These are phyloP conservation scores for Pugionium dolabratum DNA, from an alignment of 345 rosid genomes.

Conservation along the genomic window DNA sequence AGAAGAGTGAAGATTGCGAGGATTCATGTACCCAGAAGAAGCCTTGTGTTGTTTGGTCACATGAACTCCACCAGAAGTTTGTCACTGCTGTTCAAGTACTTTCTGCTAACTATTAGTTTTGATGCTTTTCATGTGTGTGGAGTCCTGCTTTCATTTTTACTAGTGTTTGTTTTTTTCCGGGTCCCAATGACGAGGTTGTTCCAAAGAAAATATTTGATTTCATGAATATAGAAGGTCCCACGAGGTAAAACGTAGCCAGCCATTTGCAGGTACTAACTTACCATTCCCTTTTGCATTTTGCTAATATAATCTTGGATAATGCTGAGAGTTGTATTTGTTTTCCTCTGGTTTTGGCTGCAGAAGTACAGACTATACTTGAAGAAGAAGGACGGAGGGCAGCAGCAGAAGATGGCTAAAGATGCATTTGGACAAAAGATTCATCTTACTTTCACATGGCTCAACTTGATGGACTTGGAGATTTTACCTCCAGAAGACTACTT, in stretches of 20 bases:
- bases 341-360: slow-evolving; percentile 45
- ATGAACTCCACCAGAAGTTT: slow-evolving; percentile 79
- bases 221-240: slow-evolving; percentile 88
- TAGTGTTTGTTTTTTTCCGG: slow-evolving; percentile 7
- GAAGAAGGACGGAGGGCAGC: slow-evolving; percentile 58
- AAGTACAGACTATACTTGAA: slow-evolving; percentile 86
- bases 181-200: slow-evolving; percentile 66
- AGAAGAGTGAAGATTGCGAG: slow-evolving; percentile 61
- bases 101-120: too few species aligned
- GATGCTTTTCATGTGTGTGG: neutral
- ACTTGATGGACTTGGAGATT: slow-evolving; percentile 61
- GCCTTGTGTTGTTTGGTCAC: slow-evolving; percentile 94
- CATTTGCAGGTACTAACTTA: slow-evolving; percentile 71
- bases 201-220: slow-evolving; percentile 91
- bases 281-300: neutral
- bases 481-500: slow-evolving; percentile 54
- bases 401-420: slow-evolving; percentile 53
- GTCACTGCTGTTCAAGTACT: slow-evolving; percentile 64
- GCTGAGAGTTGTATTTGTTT: slow-evolving; percentile 5
- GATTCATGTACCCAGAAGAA: slow-evolving; percentile 69
- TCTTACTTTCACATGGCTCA: slow-evolving; percentile 54
- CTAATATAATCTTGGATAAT: slow-evolving; percentile 8
- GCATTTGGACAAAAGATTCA: slow-evolving; percentile 56
- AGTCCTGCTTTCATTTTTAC: slow-evolving; percentile 11
- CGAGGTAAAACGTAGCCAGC: slow-evolving; percentile 98